These are phyloP conservation scores for Stemphylium beticola DNA, from an alignment of 2,329 filamentous ascomycete species.

Conservation along the genomic window DNA sequence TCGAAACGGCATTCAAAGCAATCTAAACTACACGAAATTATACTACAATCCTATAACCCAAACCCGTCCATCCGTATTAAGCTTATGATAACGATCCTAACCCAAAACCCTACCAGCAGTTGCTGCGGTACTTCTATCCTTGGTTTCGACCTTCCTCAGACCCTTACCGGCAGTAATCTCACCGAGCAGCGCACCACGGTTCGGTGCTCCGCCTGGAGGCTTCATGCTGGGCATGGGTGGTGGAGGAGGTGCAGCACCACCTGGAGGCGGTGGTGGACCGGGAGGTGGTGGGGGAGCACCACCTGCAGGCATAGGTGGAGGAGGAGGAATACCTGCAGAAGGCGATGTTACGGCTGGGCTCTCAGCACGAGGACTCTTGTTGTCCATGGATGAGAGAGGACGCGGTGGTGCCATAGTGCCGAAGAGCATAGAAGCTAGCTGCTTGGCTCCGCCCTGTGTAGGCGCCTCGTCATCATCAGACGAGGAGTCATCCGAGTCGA, in stretches of 20 bases:
- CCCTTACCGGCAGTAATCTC: constrained; percentile 82
- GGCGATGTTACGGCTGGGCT: constrained; percentile 51
- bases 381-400: constrained; percentile 81
- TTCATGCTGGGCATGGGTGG: constrained; percentile 54
- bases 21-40: constrained; percentile 9
- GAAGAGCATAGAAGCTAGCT: constrained; percentile 92
- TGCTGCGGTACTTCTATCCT: constrained; percentile 77
- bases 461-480: constrained; percentile 75
- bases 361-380: constrained; percentile 61
- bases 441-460: constrained; percentile 82
- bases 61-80: neutral
- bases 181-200: constrained; percentile 70
- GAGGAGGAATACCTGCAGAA: constrained; percentile 56
- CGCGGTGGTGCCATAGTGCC: constrained; percentile 95
- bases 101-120: constrained; percentile 74
- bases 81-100: neutral
- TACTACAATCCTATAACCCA: constrained; percentile 3
- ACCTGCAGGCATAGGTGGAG: constrained; percentile 57
- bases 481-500: constrained; percentile 77
- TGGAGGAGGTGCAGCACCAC: constrained; percentile 42
- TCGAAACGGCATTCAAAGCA: neutral
- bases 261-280: constrained; percentile 55
- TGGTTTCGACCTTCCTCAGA: constrained; percentile 87
- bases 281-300: constrained; percentile 56
- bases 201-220: constrained; percentile 34